Base-by-base conservation (phyloP, 1,139 yeast genomes). In the Casaregolazyma suthepensis region DNA sequence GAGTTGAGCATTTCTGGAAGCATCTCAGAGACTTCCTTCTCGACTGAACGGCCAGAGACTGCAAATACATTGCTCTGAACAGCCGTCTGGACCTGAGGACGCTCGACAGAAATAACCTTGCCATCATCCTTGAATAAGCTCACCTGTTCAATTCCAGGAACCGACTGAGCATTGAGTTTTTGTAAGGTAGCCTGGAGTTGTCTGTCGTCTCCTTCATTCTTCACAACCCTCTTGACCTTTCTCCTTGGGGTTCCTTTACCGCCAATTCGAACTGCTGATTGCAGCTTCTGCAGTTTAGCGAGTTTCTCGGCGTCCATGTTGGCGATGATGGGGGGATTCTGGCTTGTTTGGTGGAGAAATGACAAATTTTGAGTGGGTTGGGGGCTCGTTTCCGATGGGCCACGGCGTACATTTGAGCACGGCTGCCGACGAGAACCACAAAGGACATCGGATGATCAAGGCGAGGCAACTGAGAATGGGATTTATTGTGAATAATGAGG, bases 101-200 rank as follows among this genome's bases (percentile, higher is more conserved):
- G 85, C 80, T 87, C 84, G 82, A 93, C 90, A 79, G 91, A 97
- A 75, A 91, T 79, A 62, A 93, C 97, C 72, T 85, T 86, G 70
- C 98, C 97, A 74, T 91, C 96, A 63, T 90, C 96, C 76, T 80
- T 87, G 86, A 93, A 91, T 81, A 93, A 88, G 83, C 91, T 93
- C 71, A 96, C 98, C 78, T 91, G 97, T 72, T 89, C 96, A 66
- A 93, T 85, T 67, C 87, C 89, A 64, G 86, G 91, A 66, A 93
- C 78, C 67, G 90, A 86, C 74, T 86, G 88, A 63, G 93, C 95
- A 75, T 87, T 85, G 73, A 93, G 78, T 78, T 91, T 91, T 73
- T 85, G 87, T 74, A 93, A 80, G 66, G 95, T 83, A 65, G 85
- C 88, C 76, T 89, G 93, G 75, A 93, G 81, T 76, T 90, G 89